phyloP scores from a whole-genome alignment of 768 basidiomycete genomes.

The Leccinellum albellum region DNA sequence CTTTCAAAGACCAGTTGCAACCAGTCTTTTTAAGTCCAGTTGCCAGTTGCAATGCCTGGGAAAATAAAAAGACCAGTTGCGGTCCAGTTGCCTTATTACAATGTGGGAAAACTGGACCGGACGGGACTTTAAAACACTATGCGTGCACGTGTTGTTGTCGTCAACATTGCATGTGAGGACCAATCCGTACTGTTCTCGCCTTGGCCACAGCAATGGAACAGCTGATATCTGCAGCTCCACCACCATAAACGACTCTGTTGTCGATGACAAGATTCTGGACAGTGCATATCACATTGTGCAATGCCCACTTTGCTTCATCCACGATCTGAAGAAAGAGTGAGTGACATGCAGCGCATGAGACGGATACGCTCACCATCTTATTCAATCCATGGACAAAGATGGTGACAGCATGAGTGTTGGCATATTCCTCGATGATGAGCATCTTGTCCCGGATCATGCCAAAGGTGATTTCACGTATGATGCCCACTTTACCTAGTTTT shows the following conservation, averaged over 20 bases:
- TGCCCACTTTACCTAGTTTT: slow-evolving; percentile 90
- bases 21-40: too few relatives aligned
- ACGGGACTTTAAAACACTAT: too few relatives aligned
- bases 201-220: slow-evolving; percentile 90
- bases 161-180: too few relatives aligned
- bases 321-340: slow-evolving; percentile 67
- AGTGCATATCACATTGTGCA: slow-evolving; percentile 96
- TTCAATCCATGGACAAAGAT: slow-evolving; percentile 97
- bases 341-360: not conserved
- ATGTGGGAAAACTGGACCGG: too few relatives aligned
- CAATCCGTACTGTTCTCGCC: slow-evolving; percentile 76
- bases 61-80: too few relatives aligned
- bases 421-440: slow-evolving; percentile 98
- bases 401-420: slow-evolving; percentile 93
- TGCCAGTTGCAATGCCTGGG: too few relatives aligned
- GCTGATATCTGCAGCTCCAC: slow-evolving; percentile 96
- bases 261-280: slow-evolving; percentile 94
- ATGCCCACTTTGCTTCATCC: slow-evolving; percentile 95
- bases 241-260: slow-evolving; percentile 96
- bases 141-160: too few relatives aligned
- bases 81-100: too few relatives aligned
- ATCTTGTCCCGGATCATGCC: slow-evolving; percentile 99
- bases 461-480: slow-evolving; percentile 92
- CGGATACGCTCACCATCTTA: slow-evolving; percentile 79
- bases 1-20: too few relatives aligned